Evolutionary conservation across 257 asterid species (phyloP), one percentile per base, ranked within the genome.

Genomic region (Oldenlandia corymbosa): DNA sequence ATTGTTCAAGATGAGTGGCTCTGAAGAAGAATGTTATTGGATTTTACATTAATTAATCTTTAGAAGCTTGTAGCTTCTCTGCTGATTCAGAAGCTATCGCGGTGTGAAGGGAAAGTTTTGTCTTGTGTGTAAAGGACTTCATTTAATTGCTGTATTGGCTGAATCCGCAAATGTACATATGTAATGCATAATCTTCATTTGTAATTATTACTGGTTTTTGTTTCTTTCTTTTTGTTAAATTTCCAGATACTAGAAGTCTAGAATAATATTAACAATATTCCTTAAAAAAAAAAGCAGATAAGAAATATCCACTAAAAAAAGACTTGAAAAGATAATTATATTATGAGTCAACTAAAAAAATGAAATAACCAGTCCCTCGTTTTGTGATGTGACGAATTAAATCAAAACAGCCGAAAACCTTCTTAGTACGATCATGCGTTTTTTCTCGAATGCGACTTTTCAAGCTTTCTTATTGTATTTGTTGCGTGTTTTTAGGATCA

Each of bases 131-230:
- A 23, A 24, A 18, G n/a, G n/a, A 41, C 50, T 23, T 2, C 20
- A 28, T 28, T 3, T 23, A 7, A 41, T 17, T 9, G 10, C 0
- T 6, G 60, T 26, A 39, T 11, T 68, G 12, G 60, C 31, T 39
- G 24, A 45, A 68, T 59, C 4, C 10, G 27, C 60, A 51, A 50
- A 41, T 68, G 73, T 68, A 68, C 39, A 68, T 68, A 68, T 28
- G 43, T 26, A 26, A 34, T 7, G 49, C 21, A 48, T 3, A 28
- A 30, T 36, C 53, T 21, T 7, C 53, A n/a, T 17, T 31, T 59
- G 72, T 59, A 59, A 26, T 24, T 68, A 58, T 11, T 68, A n/a
- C n/a, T 23, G 10, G n/a, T 56, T 37, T 34, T 18, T 1, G 41
- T 37, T 34, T n/a, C n/a, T n/a, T n/a, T n/a, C n/a, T n/a, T 2